Base-by-base conservation (phyloP, 2,329 filamentous ascomycete species). In the Grosmannia clavigera region DNA sequence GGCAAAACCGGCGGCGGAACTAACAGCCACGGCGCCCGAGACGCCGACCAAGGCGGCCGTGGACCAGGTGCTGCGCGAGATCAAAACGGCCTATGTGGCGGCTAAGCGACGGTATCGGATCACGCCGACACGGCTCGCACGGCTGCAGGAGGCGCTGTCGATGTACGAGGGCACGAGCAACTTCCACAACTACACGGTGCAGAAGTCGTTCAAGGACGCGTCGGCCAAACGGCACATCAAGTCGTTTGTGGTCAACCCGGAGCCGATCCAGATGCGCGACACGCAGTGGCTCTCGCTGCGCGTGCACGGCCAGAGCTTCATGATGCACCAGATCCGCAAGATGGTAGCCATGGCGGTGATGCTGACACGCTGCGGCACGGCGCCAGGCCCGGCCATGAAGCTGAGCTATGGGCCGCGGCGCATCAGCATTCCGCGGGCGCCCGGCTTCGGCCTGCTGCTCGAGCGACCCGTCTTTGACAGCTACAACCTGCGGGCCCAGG, bases 241-340 rank as follows among this genome's bases (percentile, higher is more conserved):
- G 71, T 94, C 89, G 2, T 99, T 99, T 76, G 78, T 86, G 46
- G 86, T 90, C 61, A 87, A 90, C 71, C 75, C 77, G 3, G 77
- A 81, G 58, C 90, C 91, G 0, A 86, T 96, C 68, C 83, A 91
- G 69, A 95, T 95, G 72, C 84, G 90, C 71, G 85, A 92, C 69
- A 96, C 91, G 1, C 88, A 99, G 76, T 99, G 94, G 94, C 79
- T 99, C 5, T 94, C 88, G 52, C 79, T 97, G 65, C 96, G 95
- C 71, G 92, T 99, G 29, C 94, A 99, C 73, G 94, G 94, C 0
- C 94, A 99, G 74, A 92, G 87, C 69, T 99, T 99, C 80, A 99
- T 99, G 94, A 99, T 99, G 94, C 94, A 99, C 73, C 94, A 99
- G 76, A 99, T 99, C 73, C 87, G 94, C 68, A 99, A 97, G 75